These are phyloP conservation scores for Herpetospermum pedunculosum DNA, from an alignment of 306 rosid species.

Conservation along the genomic window DNA sequence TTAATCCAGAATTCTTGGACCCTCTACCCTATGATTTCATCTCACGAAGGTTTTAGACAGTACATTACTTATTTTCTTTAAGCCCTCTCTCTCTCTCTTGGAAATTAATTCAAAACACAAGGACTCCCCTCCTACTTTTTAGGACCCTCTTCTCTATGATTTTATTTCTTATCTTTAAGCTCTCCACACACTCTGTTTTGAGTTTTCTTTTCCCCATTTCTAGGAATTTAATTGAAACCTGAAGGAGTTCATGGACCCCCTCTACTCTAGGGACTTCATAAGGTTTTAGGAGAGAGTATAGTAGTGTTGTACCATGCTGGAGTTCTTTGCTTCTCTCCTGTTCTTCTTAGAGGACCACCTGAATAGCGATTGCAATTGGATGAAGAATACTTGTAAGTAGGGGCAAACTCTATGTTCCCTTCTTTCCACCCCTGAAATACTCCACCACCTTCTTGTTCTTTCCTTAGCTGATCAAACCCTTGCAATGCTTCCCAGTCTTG, in stretches of 20 bases:
- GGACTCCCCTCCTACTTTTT: not conserved
- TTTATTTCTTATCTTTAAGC: no score
- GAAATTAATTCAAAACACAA: not conserved
- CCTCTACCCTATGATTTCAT: not conserved
- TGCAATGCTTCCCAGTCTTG: constrained; percentile 81
- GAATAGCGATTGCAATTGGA: constrained; percentile 52
- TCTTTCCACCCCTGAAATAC: constrained; percentile 91
- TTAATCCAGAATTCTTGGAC: not conserved
- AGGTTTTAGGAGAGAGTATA: not conserved
- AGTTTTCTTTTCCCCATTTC: no score
- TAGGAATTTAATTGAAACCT: not conserved
- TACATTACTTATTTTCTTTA: not conserved
- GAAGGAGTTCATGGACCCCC: not conserved
- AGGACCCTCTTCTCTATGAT: not conserved
- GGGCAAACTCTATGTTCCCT: constrained; percentile 81
- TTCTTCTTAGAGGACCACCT: constrained; percentile 48
- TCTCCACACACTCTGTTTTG: no score
- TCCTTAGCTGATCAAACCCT: constrained; percentile 74
- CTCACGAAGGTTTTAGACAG: not conserved
- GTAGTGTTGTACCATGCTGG: constrained; percentile 69
- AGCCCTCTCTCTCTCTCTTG: not conserved
- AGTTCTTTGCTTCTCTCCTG: constrained; percentile 90
- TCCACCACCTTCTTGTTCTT: constrained; percentile 58
- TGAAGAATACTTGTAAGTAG: constrained; percentile 71
- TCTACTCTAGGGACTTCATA: not conserved